Base-by-base conservation (phyloP, 345 rosid genomes). In the Melaleuca quinquenervia region DNA sequence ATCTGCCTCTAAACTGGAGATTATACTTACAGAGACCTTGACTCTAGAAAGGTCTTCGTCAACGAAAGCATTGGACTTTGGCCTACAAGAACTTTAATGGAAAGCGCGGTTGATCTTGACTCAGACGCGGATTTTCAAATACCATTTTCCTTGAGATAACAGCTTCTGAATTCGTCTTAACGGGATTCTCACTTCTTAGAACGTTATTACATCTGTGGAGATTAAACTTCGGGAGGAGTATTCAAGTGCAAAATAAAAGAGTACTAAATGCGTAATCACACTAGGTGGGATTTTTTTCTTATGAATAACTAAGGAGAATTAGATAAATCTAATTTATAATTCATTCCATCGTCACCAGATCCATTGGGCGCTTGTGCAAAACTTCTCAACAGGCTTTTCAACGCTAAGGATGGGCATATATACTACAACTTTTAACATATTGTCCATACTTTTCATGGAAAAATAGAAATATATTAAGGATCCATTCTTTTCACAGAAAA, bases 131-230 rank as follows among this genome's bases (percentile, higher is more conserved):
- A 56, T 14, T 27, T 56, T 56, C 62, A 56, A 24, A 24, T 56
- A 6, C 62, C 29, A 55, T 24, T 27, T 55, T 55, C 27, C 62
- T 27, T 24, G 27, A 24, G 27, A 55, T 55, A 41, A 41, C 41
- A 41, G 41, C 41, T 41, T 41, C 41, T 41, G 41, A 41, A 41
- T 41, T 41, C 41, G 15, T 51, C 52, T 51, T 12, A n/a, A 0
- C 1, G 13, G 27, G 24, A 55, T 55, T 55, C 60, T 55, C 27
- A 12, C 13, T 0, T 55, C 3, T 22, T 55, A 55, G 22, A 55
- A 0, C 5, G 27, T 51, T 6, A 22, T 24, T 8, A 55, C 26
- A 9, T 22, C 60, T 0, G 3, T 8, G 27, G n/a, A 12, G n/a
- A 55, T 24, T 55, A 22, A 55, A 24, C 60, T 55, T 55, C 27